Conservation (phyloP, 2,329 filamentous ascomycete species). For the Tolypocladium pustulatum region DNA sequence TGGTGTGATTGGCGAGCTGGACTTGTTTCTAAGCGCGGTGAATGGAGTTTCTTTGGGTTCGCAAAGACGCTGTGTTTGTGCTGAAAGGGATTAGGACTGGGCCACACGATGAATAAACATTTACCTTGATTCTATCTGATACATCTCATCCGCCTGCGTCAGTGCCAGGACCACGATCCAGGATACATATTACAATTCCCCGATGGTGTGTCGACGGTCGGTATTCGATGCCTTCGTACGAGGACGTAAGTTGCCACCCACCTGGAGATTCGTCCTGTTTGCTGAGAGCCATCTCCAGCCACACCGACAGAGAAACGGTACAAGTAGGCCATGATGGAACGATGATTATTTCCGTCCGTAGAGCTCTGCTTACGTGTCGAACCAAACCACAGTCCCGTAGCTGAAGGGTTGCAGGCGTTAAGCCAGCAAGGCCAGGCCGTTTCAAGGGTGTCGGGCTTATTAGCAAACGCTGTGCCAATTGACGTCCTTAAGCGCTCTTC, state of each 20-base stretch:
- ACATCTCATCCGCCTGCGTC: background rate
- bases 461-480: no score
- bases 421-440: no score
- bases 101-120: background rate
- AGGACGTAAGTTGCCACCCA: background rate
- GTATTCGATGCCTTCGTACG: background rate
- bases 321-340: background rate
- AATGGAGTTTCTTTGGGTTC: background rate
- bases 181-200: no score
- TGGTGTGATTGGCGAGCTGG: slow-evolving; percentile 14
- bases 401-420: no score
- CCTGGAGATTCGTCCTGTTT: no score
- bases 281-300: no score
- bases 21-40: slow-evolving; percentile 1
- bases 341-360: no score
- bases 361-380: no score
- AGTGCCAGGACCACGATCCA: background rate
- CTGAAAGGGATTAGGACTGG: background rate
- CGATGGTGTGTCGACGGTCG: no score
- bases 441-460: no score
- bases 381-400: no score
- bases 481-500: no score
- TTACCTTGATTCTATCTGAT: background rate
- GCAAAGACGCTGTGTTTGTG: background rate
- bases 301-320: background rate